These are phyloP conservation scores for Xanthoparmelia taractica DNA, from an alignment of 495 filamentous ascomycete genomes.

Conservation along the genomic window DNA sequence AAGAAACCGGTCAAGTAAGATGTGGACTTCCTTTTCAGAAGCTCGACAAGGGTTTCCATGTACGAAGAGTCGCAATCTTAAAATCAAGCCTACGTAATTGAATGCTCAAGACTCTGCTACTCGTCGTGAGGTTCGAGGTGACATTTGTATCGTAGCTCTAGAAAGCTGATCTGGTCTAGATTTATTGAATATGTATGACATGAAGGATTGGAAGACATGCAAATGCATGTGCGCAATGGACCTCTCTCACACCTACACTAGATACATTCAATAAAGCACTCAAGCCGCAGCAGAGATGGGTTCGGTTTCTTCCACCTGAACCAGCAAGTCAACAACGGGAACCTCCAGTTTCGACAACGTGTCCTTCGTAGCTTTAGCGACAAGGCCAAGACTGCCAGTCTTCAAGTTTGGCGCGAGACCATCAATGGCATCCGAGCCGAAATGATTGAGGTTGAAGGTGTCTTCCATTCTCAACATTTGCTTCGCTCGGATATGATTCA, in stretches of 20 bases:
- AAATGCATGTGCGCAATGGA: too few species aligned
- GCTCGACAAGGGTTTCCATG: too few species aligned
- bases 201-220: too few species aligned
- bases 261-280: neutral
- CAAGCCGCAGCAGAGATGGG: conserved; percentile 5
- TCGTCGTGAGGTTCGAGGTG: too few species aligned
- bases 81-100: too few species aligned
- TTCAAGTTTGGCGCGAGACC: conserved; percentile 30
- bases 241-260: neutral
- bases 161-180: too few species aligned
- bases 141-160: too few species aligned
- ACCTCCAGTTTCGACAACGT: neutral
- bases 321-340: neutral
- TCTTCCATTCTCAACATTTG: conserved; percentile 29
- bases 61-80: too few species aligned
- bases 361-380: neutral
- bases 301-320: neutral
- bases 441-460: conserved; percentile 31
- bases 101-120: too few species aligned
- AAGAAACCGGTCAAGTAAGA: too few species aligned
- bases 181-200: too few species aligned
- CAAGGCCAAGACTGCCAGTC: conserved; percentile 32
- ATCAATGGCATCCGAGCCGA: conserved; percentile 32
- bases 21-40: too few species aligned
- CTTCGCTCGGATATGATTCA: conserved; percentile 30